Evolutionary conservation across 2,329 filamentous ascomycete species (phyloP), one percentile per base, ranked within the genome.

Genomic region (Cladosporium sp.): DNA sequence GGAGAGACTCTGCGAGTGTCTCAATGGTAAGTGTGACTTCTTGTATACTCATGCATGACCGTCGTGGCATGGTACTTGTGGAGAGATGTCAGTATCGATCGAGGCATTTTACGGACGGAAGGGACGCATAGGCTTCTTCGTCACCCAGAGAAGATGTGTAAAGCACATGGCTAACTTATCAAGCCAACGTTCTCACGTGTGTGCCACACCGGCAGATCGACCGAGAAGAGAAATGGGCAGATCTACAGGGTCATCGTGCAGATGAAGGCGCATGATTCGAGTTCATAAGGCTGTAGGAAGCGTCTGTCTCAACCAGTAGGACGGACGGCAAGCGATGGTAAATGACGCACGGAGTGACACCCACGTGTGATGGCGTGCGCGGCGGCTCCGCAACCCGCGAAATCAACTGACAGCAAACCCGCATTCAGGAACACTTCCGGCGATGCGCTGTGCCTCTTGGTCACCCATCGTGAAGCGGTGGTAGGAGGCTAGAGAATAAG

Each of bases 331-430:
- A 21, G 8, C 8, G 41, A 47, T 21, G 41, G 8, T 47, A 47
- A 47, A 47, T 47, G 41, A 47, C 41, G 41, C 41, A 47, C 41
- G 41, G 41, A 47, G 41, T 55, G 28, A 34, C 28, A 30, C n/a
- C 59, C 59, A 62, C 47, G 59, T 62, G 59, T 12, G 51, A 62
- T 62, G 59, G 59, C 59, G 59, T 62, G 59, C 59, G 59, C 26
- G 21, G 44, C 28, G 59, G 59, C 59, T 36, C 59, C 59, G 38
- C 41, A 61, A 34, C 28, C 59, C 38, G 41, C 59, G 18, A 28
- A 51, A 18, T n/a, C 59, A 28, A 32, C n/a, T 41, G 55, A 41
- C 34, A 41, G 34, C 21, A 18, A 28, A 28, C 61, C 61, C 61
- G 51, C 51, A 64, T 57, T 57, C 26, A 64, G 61, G 61, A 64